Base-by-base conservation (phyloP, 192 early-diverging fungal genomes). In the Globomyces pollinis-pini region DNA sequence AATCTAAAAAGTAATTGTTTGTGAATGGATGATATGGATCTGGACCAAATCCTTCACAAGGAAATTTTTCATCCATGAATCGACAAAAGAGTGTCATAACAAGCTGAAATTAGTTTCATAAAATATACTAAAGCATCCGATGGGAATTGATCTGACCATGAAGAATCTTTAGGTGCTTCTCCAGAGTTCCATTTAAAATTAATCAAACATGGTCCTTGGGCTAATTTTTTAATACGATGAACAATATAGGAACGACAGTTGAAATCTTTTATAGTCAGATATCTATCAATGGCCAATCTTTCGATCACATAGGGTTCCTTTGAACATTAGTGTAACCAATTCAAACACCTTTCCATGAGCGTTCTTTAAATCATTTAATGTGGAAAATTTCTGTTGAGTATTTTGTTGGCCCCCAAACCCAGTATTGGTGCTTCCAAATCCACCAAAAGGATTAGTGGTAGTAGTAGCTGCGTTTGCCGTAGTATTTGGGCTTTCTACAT, bases 51-150 rank as follows among this genome's bases (percentile, higher is more conserved):
- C 8, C 7, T 11, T 7, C 45, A 29, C 8, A 11, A 26, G 45
- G 45, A n/a, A 11, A 49, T 49, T 49, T 49, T 29, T 49, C 45
- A 29, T 49, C 45, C 45, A 49, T 49, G 45, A 12, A 49, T n/a
- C 7, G 8, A 29, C 45, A 49, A 49, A 49, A 49, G 8, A 49
- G n/a, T 7, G 7, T 12, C 45, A 49, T 49, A 11, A 49, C 8
- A 6, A 49, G n/a, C 12, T 26, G 1, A 11, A n/a, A 23, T 11
- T 49, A 6, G 45, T 7, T 49, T 7, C 8, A n/a, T 11, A 12
- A 49, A 23, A 13, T 23, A 11, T 49, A n/a, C 23, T 49, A 13
- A 29, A 26, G 12, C 45, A 11, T 26, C 8, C 8, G 7, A 26
- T 13, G 9, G 28, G 6, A 23, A 29, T 49, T n/a, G n/a, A n/a